phyloP scores from a whole-genome alignment of 805 yeast species.

The Suhomyces xylopsoci region DNA sequence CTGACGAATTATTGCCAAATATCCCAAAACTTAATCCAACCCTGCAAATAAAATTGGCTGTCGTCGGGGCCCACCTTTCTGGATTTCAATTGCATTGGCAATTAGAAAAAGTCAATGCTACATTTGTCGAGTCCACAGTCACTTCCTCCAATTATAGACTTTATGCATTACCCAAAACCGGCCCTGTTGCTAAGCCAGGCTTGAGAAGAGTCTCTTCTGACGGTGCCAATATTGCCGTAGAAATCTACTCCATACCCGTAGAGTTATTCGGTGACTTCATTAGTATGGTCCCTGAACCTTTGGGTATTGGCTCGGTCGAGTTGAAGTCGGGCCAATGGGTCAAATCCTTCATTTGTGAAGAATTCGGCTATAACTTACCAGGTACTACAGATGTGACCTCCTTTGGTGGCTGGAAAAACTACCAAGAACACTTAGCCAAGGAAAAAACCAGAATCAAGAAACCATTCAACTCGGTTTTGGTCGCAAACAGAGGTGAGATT shows the following conservation, averaged over 20 bases:
- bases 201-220: conserved; percentile 58
- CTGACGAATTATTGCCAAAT: conserved; percentile 45
- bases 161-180: conserved; percentile 78
- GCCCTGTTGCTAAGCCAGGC: conserved; percentile 89
- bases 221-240: conserved; percentile 68
- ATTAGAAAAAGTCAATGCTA: conserved; percentile 77
- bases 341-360: conserved; percentile 94
- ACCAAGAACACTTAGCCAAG: conserved; percentile 39
- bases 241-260: conserved; percentile 78
- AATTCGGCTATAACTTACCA: conserved; percentile 67
- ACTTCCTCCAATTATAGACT: conserved; percentile 72
- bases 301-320: conserved; percentile 93
- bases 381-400: conserved; percentile 81
- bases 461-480: conserved; percentile 81
- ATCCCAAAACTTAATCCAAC: conserved; percentile 45
- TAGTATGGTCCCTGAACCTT: conserved; percentile 86
- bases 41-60: conserved; percentile 67
- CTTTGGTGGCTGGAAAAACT: conserved; percentile 84
- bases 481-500: conserved; percentile 97
- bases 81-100: conserved; percentile 96
- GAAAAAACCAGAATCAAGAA: conserved; percentile 32
- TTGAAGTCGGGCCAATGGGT: conserved; percentile 77
- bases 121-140: conserved; percentile 58
- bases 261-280: conserved; percentile 81
- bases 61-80: conserved; percentile 91